Percentiles rank a stretch among this genome's conserved stretches.
Evolutionary conservation across 2,329 filamentous ascomycete genomes (phyloP).

Genomic region (Aspergillus chevalieri): DNA sequence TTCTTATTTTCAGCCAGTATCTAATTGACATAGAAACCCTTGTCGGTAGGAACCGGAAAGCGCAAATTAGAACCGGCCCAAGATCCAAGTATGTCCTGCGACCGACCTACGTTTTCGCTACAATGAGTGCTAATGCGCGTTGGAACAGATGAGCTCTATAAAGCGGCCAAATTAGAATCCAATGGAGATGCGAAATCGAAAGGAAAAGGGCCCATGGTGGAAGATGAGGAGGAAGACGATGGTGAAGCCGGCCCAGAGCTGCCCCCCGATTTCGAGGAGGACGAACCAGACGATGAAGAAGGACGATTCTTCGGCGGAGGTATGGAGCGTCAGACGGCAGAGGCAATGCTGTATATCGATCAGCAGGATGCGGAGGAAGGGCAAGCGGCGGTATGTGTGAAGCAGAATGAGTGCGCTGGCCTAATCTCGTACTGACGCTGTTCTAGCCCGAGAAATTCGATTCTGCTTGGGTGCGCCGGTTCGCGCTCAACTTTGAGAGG

Average conservation of each 20-base stretch:
- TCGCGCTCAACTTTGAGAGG: conserved; percentile 79
- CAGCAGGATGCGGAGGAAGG: conserved; percentile 48
- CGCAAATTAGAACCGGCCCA: conserved; percentile 54
- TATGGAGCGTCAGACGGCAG: conserved; percentile 70
- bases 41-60: conserved; percentile 43
- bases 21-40: conserved; percentile 41
- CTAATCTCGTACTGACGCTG: conserved; percentile 15
- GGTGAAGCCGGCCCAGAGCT: conserved; percentile 49
- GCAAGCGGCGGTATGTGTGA: conserved; percentile 36
- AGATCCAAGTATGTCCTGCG: conserved; percentile 42
- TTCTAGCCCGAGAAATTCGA: conserved; percentile 68
- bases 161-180: conserved; percentile 50
- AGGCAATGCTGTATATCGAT: conserved; percentile 85
- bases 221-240: conserved; percentile 44
- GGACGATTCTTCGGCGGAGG: conserved; percentile 94
- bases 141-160: conserved; percentile 49
- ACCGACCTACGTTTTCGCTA: background rate
- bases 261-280: conserved; percentile 53
- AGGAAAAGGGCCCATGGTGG: conserved; percentile 40
- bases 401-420: background rate
- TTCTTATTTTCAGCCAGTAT: background rate
- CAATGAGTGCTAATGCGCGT: conserved; percentile 10
- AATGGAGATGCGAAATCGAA: conserved; percentile 47
- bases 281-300: conserved; percentile 71
- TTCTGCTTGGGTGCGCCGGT: conserved; percentile 71